Base-by-base conservation (phyloP, 495 filamentous ascomycete genomes). In the Podospora pseudopauciseta region DNA sequence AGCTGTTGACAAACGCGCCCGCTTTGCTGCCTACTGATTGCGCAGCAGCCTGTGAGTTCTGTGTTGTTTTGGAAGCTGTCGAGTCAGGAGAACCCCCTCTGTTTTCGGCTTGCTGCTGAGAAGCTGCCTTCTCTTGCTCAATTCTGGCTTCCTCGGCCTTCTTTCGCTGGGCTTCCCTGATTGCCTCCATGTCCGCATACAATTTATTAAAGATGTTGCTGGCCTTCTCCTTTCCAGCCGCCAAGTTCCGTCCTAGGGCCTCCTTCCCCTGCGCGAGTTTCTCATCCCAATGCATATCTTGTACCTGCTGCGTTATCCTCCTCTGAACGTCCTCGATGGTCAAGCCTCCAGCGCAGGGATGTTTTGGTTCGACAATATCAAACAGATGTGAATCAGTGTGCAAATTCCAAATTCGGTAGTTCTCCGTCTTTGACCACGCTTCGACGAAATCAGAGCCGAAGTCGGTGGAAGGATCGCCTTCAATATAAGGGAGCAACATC, bases 261-360 rank as follows among this genome's bases (percentile, higher is more conserved):
- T 97, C 93, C 55, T 86, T 86, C 60, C 91, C 88, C 66, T 88
- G 87, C 9, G 90, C 89, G 59, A 96, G 87, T 3, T 89, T 84
- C 71, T 96, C 93, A 74, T 97, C 93, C 0, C 96, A 84, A 78
- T 97, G 93, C 56, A 97, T 84, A 63, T 96, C 93, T 67, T 92
- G 85, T 1, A 93, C 92, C 75, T 93, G 94, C 78, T 96, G 92
- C 19, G 93, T 88, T 28, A 99, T 84, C 32, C 95, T 87, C 44
- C 94, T 86, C 74, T 98, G 94, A 53, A 99, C 89, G 76, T 99
- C 95, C 55, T 99, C 95, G 70, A 99, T 93, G 0, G 91, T 92
- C 54, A 99, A 83, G 1, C 93, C 94, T n/a, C 95, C 96, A 13
- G 94, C 93, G 78, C 90, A 96, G 2, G 96, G 94, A 79, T 99